These are phyloP conservation scores for Curvularia lunata DNA, from an alignment of 2,329 filamentous ascomycete genomes.

Conservation along the genomic window DNA sequence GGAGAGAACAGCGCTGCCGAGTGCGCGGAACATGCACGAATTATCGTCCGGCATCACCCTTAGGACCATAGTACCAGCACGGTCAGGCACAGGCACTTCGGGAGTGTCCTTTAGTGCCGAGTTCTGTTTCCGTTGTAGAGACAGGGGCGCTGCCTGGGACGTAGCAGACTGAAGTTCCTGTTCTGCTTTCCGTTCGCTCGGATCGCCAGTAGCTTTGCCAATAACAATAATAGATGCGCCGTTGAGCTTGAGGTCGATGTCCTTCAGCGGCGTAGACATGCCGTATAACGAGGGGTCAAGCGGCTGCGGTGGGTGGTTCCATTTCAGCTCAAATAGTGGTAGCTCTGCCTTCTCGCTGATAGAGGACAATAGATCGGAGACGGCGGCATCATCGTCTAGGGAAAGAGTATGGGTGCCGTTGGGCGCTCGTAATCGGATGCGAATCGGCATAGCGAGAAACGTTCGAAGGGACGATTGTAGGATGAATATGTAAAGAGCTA, in stretches of 20 bases:
- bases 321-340: conserved; percentile 75
- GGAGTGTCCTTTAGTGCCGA: conserved; percentile 64
- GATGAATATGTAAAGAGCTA: not conserved
- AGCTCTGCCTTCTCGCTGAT: conserved; percentile 71
- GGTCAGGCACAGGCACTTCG: conserved; percentile 63
- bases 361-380: conserved; percentile 65
- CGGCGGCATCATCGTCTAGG: conserved; percentile 70
- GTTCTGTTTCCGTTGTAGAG: conserved; percentile 53
- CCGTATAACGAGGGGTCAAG: conserved; percentile 66
- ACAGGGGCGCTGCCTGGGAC: conserved; percentile 44
- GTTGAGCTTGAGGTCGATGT: conserved; percentile 67
- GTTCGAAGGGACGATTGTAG: not conserved
- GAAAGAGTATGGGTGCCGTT: conserved; percentile 73
- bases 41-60: conserved; percentile 98
- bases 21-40: conserved; percentile 89
- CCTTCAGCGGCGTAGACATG: conserved; percentile 56
- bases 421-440: conserved; percentile 76
- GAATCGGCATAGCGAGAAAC: conserved; percentile 60
- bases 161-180: conserved; percentile 20
- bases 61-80: conserved; percentile 68
- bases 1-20: conserved; percentile 78
- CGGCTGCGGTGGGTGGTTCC: conserved; percentile 78
- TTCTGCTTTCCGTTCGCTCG: conserved; percentile 29
- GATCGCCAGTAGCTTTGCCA: conserved; percentile 51
- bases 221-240: conserved; percentile 73